phyloP scores from a whole-genome alignment of 805 yeast species.

The Clavispora santaluciae region DNA sequence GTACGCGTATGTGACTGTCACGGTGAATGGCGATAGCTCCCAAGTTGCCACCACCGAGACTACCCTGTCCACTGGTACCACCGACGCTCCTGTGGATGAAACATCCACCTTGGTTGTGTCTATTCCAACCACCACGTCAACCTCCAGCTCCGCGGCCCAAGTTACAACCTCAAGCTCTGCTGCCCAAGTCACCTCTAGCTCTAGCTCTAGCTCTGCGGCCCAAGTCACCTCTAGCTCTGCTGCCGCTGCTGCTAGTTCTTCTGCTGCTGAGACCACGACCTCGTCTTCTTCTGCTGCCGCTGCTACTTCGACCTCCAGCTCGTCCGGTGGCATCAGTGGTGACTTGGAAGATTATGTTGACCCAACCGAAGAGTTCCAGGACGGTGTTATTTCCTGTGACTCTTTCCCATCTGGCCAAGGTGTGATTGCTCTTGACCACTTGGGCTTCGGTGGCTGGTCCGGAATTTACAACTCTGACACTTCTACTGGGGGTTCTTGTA shows the following conservation, averaged over 20 bases:
- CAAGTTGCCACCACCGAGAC: constrained; percentile 29
- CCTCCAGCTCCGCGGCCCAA: constrained; percentile 15
- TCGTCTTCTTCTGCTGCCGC: constrained; percentile 9
- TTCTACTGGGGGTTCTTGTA: constrained; percentile 65
- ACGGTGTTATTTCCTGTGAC: constrained; percentile 65
- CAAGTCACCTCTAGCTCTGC: constrained; percentile 6
- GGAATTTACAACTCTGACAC: constrained; percentile 61
- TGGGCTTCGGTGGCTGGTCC: constrained; percentile 80
- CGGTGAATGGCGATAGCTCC: constrained; percentile 42
- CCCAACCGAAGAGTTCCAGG: constrained; percentile 62
- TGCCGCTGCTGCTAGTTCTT: constrained; percentile 7
- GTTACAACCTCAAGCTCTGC: constrained; percentile 17
- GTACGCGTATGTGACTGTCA: constrained; percentile 36
- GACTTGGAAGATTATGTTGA: constrained; percentile 52
- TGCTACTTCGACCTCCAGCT: constrained; percentile 27
- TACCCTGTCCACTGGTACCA: constrained; percentile 7
- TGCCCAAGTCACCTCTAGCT: constrained; percentile 16
- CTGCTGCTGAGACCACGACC: constrained; percentile 11
- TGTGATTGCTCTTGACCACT: constrained; percentile 67
- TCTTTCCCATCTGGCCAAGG: constrained; percentile 79
- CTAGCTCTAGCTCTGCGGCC: neutral
- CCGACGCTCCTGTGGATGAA: neutral
- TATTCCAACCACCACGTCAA: constrained; percentile 11
- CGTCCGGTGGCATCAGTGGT: constrained; percentile 46
- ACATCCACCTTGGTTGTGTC: constrained; percentile 7